Conservation (phyloP, 371 early-diverging fungal genomes). For the Apophysomyces trapeziformis region DNA sequence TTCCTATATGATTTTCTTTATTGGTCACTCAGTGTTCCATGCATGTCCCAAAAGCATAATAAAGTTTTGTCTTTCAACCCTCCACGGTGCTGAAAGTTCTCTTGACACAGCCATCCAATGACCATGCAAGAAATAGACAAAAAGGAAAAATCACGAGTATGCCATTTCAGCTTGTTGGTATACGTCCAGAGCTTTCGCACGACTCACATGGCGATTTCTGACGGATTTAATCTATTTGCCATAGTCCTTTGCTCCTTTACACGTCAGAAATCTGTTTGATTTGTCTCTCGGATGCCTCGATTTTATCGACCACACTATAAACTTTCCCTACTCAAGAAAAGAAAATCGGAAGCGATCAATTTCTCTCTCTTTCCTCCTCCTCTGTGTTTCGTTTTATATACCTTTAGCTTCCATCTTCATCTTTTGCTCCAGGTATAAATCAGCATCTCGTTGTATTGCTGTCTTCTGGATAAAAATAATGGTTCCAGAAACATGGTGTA, state of each 20-base stretch:
- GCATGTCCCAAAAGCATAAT: too few relatives aligned
- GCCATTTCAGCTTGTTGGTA: too few relatives aligned
- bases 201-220: too few relatives aligned
- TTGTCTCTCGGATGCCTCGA: constrained; percentile 27
- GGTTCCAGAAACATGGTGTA: constrained; percentile 40
- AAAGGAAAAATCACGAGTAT: too few relatives aligned
- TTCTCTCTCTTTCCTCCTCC: background rate
- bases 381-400: constrained; percentile 2
- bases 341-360: background rate
- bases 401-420: constrained; percentile 33
- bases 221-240: too few relatives aligned
- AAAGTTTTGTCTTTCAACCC: too few relatives aligned
- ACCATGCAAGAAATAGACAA: too few relatives aligned
- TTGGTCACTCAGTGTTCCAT: too few relatives aligned
- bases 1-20: too few relatives aligned
- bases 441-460: constrained; percentile 41
- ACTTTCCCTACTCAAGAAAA: constrained; percentile 18
- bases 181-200: too few relatives aligned
- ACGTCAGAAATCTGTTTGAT: constrained; percentile 17
- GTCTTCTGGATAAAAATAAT: constrained; percentile 41
- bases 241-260: background rate
- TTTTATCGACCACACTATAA: constrained; percentile 32
- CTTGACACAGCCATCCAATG: too few relatives aligned
- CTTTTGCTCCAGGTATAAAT: constrained; percentile 38
- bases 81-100: too few relatives aligned